Evolutionary conservation across 768 basidiomycete genomes (phyloP).

Genomic region (Megacollybia marginata): DNA sequence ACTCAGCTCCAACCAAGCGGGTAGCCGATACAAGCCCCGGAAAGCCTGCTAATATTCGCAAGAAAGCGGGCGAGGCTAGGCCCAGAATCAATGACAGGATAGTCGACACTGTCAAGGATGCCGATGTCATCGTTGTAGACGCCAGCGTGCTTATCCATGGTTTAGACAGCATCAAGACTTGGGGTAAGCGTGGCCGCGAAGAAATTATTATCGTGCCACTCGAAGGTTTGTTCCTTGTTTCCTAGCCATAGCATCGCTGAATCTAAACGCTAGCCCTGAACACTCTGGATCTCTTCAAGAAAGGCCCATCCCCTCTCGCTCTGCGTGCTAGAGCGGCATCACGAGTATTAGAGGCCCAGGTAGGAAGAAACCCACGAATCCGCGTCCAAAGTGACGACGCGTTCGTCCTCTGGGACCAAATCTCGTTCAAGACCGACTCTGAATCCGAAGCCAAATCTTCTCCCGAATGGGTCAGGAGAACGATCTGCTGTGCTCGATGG

Average conservation of each 20-base stretch:
- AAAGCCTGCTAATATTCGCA: not conserved
- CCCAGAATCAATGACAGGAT: constrained; percentile 22
- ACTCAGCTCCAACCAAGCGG: not conserved
- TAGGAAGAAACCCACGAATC: constrained; percentile 76
- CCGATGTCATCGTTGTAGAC: constrained; percentile 72
- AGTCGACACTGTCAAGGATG: constrained; percentile 39
- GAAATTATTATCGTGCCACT: constrained; percentile 81
- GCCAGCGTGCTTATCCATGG: constrained; percentile 78
- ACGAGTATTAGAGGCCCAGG: constrained; percentile 81
- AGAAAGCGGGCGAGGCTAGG: constrained; percentile 7
- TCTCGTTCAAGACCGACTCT: constrained; percentile 42
- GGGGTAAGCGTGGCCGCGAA: constrained; percentile 70
- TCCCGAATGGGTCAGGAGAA: constrained; percentile 82
- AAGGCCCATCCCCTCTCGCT: constrained; percentile 72
- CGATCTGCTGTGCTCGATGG: constrained; percentile 78
- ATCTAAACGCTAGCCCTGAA: constrained; percentile 57
- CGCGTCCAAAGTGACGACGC: constrained; percentile 78
- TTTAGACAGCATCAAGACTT: constrained; percentile 70
- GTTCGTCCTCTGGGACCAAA: constrained; percentile 75
- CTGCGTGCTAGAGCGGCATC: constrained; percentile 83
- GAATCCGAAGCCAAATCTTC: constrained; percentile 25
- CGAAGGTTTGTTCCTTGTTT: constrained; percentile 55
- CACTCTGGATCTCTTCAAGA: constrained; percentile 89
- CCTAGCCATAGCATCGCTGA: not conserved
- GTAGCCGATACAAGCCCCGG: not conserved